Percentiles rank a stretch among this genome's conserved stretches.
Conservation (phyloP, 2,329 filamentous ascomycete genomes). For the Cryphonectria carpinicola region DNA sequence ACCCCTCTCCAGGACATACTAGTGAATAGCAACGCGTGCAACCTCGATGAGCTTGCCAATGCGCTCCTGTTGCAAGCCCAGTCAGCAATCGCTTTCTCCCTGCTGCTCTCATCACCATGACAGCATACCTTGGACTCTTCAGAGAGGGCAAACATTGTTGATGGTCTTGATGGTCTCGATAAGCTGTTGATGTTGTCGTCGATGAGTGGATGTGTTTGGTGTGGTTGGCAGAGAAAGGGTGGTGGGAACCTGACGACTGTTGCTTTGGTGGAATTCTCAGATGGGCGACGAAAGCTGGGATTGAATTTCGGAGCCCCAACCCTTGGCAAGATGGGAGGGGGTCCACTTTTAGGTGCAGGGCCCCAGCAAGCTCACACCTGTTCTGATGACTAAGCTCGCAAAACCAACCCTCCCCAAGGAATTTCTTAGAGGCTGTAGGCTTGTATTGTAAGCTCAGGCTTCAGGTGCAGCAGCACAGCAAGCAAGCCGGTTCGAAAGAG, state of each 20-base stretch:
- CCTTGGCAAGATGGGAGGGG: slow-evolving; percentile 1
- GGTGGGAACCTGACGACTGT: slow-evolving; percentile 5
- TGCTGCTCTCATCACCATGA: background rate
- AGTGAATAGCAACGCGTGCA: slow-evolving; percentile 92
- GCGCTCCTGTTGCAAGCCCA: slow-evolving; percentile 71
- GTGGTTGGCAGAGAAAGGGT: slow-evolving; percentile 10
- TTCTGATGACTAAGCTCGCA: slow-evolving; percentile 7
- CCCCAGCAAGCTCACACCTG: slow-evolving; percentile 4
- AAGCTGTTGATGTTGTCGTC: background rate
- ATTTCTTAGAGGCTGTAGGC: background rate
- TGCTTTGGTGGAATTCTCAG: slow-evolving; percentile 25
- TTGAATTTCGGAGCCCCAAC: slow-evolving; percentile 4
- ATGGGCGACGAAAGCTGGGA: slow-evolving; percentile 13
- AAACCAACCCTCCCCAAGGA: background rate
- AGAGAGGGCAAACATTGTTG: slow-evolving; percentile 71
- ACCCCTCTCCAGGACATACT: slow-evolving; percentile 61
- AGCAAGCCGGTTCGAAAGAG: background rate
- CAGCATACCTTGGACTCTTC: slow-evolving; percentile 89
- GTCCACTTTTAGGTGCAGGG: background rate
- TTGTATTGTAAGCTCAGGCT: background rate
- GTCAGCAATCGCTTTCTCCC: slow-evolving; percentile 10
- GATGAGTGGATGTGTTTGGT: slow-evolving; percentile 4
- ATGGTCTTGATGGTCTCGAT: background rate
- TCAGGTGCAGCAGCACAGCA: background rate
- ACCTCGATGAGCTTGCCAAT: slow-evolving; percentile 96